These are phyloP conservation scores for Ilyonectria robusta DNA, from an alignment of 2,329 filamentous ascomycete species.

Conservation along the genomic window DNA sequence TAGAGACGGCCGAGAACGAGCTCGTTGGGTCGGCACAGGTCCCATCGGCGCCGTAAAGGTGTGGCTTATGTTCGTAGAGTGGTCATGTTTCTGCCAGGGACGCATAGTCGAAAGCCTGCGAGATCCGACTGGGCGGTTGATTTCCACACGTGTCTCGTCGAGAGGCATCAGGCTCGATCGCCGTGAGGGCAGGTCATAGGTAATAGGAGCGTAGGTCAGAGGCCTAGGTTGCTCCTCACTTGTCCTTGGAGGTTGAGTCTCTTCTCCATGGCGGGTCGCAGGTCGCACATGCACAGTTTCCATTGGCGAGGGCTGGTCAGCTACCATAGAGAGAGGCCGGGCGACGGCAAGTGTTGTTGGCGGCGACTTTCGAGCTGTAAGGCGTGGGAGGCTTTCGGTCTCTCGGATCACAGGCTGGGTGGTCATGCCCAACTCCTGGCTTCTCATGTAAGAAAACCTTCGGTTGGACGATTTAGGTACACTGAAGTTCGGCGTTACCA, in stretches of 20 bases:
- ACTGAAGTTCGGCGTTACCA: constrained; percentile 66
- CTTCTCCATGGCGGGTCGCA: constrained; percentile 48
- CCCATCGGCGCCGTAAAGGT: constrained; percentile 34
- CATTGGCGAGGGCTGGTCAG: constrained; percentile 64
- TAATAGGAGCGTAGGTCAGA: constrained; percentile 29
- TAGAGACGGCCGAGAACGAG: constrained; percentile 41
- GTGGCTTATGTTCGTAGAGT: constrained; percentile 25
- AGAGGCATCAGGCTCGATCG: constrained; percentile 42
- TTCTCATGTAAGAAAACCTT: constrained; percentile 60
- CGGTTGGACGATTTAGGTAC: constrained; percentile 62
- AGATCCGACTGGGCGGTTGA: constrained; percentile 41
- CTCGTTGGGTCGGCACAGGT: constrained; percentile 34
- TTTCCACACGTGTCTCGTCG: constrained; percentile 35
- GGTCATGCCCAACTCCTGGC: constrained; percentile 38
- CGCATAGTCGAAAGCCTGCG: constrained; percentile 51
- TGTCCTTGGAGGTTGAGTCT: constrained; percentile 30
- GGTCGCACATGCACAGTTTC: constrained; percentile 49
- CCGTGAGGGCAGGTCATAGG: constrained; percentile 38
- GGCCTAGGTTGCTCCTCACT: constrained; percentile 36
- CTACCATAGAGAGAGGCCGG: constrained; percentile 67
- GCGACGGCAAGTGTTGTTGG: constrained; percentile 64
- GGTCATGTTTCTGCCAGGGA: constrained; percentile 48
- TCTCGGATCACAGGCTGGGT: constrained; percentile 32
- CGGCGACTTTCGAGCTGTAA: constrained; percentile 46
- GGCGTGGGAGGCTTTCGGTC: constrained; percentile 33